Percentiles rank a stretch among this genome's conserved stretches.
phyloP scores from a whole-genome alignment of 2,329 filamentous ascomycete genomes.

The Diaporthe vaccinii region DNA sequence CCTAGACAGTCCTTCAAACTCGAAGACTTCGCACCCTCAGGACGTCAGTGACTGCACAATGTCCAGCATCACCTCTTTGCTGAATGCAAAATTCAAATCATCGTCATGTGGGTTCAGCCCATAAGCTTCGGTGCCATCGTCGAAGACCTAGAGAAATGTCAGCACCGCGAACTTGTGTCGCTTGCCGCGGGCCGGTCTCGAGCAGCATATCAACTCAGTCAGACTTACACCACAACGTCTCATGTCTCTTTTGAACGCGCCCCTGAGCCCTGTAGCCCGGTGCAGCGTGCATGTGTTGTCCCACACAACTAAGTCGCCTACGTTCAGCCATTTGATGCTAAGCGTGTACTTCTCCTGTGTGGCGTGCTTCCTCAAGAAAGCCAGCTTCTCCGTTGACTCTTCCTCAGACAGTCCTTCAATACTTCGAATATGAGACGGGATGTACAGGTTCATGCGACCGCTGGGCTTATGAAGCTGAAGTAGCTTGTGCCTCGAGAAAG shows the following conservation, averaged over 20 bases:
- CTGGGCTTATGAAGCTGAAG: conserved; percentile 56
- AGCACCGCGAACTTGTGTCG: background rate
- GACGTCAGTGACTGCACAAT: background rate
- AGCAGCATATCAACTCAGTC: background rate
- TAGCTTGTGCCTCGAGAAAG: conserved; percentile 53
- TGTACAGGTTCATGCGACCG: conserved; percentile 59
- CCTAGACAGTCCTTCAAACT: too few species aligned
- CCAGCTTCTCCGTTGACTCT: conserved; percentile 51
- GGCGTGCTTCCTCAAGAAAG: conserved; percentile 34
- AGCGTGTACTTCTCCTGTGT: conserved; percentile 38
- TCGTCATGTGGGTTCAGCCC: background rate
- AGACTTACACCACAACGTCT: conserved; percentile 26
- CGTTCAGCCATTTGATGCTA: conserved; percentile 40
- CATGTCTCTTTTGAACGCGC: conserved; percentile 4
- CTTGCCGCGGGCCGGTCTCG: background rate
- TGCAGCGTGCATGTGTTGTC: conserved; percentile 43
- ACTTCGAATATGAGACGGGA: conserved; percentile 59
- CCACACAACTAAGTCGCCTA: conserved; percentile 43
- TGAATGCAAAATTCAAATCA: conserved; percentile 20
- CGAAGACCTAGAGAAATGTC: conserved; percentile 2
- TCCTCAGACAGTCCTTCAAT: conserved; percentile 52
- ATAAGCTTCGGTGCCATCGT: conserved; percentile 6
- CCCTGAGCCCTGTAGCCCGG: conserved; percentile 31
- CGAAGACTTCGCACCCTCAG: background rate
- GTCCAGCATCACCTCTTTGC: background rate